Base-by-base conservation (phyloP, 176 grass and related monocot genomes). In the Ensete glaucum region DNA sequence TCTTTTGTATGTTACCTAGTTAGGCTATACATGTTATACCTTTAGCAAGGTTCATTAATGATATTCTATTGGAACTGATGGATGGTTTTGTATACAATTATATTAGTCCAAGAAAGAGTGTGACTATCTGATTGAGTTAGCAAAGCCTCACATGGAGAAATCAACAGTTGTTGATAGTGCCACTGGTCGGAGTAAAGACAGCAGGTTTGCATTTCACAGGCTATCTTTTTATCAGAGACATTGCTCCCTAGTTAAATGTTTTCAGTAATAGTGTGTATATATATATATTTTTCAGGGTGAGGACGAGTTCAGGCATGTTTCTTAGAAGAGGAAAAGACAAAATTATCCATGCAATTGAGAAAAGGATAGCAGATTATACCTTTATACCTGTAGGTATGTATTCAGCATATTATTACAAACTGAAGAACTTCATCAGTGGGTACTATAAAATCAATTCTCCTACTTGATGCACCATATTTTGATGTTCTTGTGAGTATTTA, bases 301-400 rank as follows among this genome's bases (percentile, higher is more conserved):
- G 86, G 48, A 96, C 92, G 62, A 96, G 92, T 77, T 96, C 89
- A 53, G 92, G 92, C 73, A 96, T 85, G 84, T 96, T 96, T 82
- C 77, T 96, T 72, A 82, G 78, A 85, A 96, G 92, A 92, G 86
- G 89, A 3, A 84, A 87, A 68, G 92, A 96, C 26, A 85, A 89
- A 76, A 76, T 85, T 63, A 73, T 96, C 53, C 54, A 53, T 8
- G 77, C 80, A 56, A 92, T 96, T 9, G 92, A 96, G 89, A 96
- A 96, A 82, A 88, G 89, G 73, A 96, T 96, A 83, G 78, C 89
- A 67, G 92, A 96, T 87, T 96, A 56, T 62, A 85, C 89, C 73
- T 96, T 96, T 80, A 82, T 96, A 87, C 92, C 89, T 89, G 78
- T 80, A 80, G 92, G 92, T 96, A 89, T 60, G 83, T 9, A 19